Base-by-base conservation (phyloP, 1,284 basidiomycete species). In the Inonotus hispidus region DNA sequence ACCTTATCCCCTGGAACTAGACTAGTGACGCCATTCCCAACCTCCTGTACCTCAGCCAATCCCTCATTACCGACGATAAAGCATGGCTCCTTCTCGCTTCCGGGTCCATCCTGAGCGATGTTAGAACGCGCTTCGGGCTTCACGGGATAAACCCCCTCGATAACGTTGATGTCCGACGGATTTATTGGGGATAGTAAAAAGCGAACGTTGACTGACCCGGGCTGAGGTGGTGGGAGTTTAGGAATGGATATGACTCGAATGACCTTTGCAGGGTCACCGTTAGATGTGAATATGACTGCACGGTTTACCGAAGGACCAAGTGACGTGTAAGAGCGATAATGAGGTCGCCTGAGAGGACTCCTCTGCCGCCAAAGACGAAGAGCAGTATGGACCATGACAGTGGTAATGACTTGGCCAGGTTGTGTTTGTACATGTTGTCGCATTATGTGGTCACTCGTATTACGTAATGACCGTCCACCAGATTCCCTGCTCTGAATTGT, bases 21-120 rank as follows among this genome's bases (percentile, higher is more conserved):
- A 3, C 70, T 75, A 3, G 70, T 64, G 10, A 86, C 82, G 21
- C 77, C 81, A 3, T 75, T 68, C 1, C 87, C 87, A 1, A 88
- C 76, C 8, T 82, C 79, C 4, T 78, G 77, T 3, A 94, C 82
- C 61, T 83, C 77, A 1, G 84, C 92, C 2, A 92, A 71, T 1
- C 89, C 92, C 71, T 95, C 92, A 67, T 92, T 93, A 6, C 92
- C 92, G 43, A 79, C 85, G 4, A 93, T 78, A 66, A 79, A 88
- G 6, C 84, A 74, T 2, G 79, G 70, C 13, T 73, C 54, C 0
- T 71, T 70, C 8, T 67, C 63, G 59, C 71, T 72, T 23, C 69
- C 74, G 53, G 63, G 63, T 25, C 72, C 70, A n/a, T 72, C 65
- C 11, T 65, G 7, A 47, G 73, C 69, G 47, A 82, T 65, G 27